Conservation (phyloP, 305 asterid species). For the Fraxinus baroniana region DNA sequence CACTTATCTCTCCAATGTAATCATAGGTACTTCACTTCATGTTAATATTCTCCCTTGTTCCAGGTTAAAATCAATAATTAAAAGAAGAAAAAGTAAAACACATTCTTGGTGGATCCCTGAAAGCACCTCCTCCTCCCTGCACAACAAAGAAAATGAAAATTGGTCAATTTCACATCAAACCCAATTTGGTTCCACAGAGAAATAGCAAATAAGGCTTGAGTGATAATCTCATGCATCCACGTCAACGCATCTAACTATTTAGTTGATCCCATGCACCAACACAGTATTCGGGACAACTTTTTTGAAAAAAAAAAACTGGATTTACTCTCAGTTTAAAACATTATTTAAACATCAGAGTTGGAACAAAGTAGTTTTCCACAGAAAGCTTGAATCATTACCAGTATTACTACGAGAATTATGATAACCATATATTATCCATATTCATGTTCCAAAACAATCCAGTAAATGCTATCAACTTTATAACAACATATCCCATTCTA, state of each 20-base stretch:
- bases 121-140: conserved; percentile 64
- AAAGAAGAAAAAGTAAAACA: conserved; percentile 24
- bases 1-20: background rate
- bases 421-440: background rate
- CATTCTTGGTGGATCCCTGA: conserved; percentile 50
- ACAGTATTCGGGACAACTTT: background rate
- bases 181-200: background rate
- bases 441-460: background rate
- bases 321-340: background rate
- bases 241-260: background rate
- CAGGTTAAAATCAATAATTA: background rate
- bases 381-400: conserved; percentile 24
- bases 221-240: background rate
- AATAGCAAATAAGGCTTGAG: background rate
- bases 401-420: background rate
- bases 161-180: conserved; percentile 17
- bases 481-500: background rate
- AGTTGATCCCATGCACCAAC: background rate
- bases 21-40: background rate
- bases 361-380: background rate
- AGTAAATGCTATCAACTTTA: background rate
- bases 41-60: background rate
- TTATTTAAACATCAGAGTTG: background rate
- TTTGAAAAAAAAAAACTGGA: background rate
- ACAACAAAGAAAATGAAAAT: conserved; percentile 21